Base-by-base conservation (phyloP, 2,329 filamentous ascomycete species). In the Juglanconis juglandina region DNA sequence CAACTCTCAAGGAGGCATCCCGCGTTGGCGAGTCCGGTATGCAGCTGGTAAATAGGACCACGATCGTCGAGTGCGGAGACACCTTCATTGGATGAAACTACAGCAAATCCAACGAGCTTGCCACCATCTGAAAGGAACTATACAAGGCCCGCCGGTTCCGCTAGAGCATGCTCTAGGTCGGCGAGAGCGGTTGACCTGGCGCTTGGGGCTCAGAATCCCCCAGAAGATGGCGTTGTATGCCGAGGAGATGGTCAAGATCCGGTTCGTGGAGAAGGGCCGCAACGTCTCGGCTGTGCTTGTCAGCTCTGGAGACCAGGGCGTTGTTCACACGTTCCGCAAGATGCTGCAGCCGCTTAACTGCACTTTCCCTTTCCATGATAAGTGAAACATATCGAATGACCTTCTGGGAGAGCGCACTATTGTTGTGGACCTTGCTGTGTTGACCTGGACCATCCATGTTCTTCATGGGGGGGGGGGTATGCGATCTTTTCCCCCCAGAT, bases 331-430 rank as follows among this genome's bases (percentile, higher is more conserved):
- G 48, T 63, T 63, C 35, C 61, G 58, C 3, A 41, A 57, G 24
- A 60, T 54, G 41, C 32, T 63, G n/a, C 17, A 53, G 61, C 53
- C 61, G 39, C 58, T 60, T 9, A 39, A 53, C 17, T 61, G 57
- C 35, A 53, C 34, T 5, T 53, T 63, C 3, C 44, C 34, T 5
- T 53, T 63, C 3, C 44, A 60, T 42, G 61, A 61, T 53, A 61
- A 54, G 49, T 60, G 61, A 58, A 54, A 17, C 3, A 14, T 63
- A n/a, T 17, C 56, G 41, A 13, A 35, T 2, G 57, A 51, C 17
- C n/a, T 34, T 11, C 53, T 47, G 8, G 41, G 14, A 9, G 50
- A 53, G 13, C 35, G 58, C 14, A 47, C 52, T 2, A 49, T 30
- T 9, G 32, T 58, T 13, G 48, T 63, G 14, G 61, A 63, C 47